Evolutionary conservation across 2,329 filamentous ascomycete genomes (phyloP), one percentile per base, ranked within the genome.

Genomic region (Sarocladium kiliense): DNA sequence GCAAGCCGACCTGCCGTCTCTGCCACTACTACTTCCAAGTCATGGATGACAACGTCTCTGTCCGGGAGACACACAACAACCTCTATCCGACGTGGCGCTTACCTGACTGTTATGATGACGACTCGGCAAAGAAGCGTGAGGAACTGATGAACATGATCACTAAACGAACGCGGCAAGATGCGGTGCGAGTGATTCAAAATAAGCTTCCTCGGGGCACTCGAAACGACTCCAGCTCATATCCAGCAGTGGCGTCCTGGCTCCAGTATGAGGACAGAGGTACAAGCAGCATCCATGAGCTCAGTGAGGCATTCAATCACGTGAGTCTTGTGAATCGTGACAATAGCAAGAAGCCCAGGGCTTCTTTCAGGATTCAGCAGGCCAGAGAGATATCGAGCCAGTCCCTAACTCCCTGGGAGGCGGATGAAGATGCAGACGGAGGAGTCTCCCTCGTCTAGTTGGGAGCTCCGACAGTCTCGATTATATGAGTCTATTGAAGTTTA

Each of bases 1-100:
- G 71, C 60, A 76, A 76, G 58, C 71, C 71, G 0, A 68, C 71
- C 0, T 76, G 73, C 32, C 63, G 65, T 0, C 63, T 76, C 1
- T 76, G 73, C 25, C 39, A 61, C 3, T 66, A 68, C 49, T 76
- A 72, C 51, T 71, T 75, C n/a, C 51, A 54, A 1, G 59, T 59
- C 0, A 64, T 67, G 32, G 59, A 60, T 0, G 56, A 61, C 2
- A 56, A 61, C 0, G 62, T 73, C 2, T 50, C 59, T 2, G 65
- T 68, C 1, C 64, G 73, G 0, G 32, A 61, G 2, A 59, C 65
- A 0, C 72, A 74, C 42, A 57, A 62, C 0, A 76, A 76, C 4
- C 45, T 76, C 0, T 76, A 76, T 39, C n/a, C 53, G 16, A 66
- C 63, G 41, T 76, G 73, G 73, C 59, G 67, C 1, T 61, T 66